Evolutionary conservation across 306 rosid species (phyloP).

Genomic region (Lagenaria siceraria): DNA sequence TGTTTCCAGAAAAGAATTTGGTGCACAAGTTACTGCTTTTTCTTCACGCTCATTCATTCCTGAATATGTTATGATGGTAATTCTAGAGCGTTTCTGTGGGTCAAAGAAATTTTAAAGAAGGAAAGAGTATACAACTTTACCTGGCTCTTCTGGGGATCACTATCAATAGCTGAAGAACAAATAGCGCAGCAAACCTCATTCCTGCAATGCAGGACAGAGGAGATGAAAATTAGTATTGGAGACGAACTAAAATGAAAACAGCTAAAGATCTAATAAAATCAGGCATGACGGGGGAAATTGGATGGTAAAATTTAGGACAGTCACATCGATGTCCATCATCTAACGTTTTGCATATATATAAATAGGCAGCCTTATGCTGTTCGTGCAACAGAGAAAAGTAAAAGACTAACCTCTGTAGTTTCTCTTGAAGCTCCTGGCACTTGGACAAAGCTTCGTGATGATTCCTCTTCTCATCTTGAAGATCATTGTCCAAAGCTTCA

Average conservation of each 20-base stretch:
- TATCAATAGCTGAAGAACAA: constrained; percentile 27
- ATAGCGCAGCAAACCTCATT: constrained; percentile 30
- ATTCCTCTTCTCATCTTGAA: constrained; percentile 62
- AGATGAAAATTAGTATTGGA: background rate
- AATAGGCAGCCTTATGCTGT: background rate
- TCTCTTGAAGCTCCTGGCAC: constrained; percentile 67
- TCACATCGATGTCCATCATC: background rate
- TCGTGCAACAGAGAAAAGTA: background rate
- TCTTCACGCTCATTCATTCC: background rate
- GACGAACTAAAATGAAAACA: background rate
- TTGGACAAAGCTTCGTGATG: constrained; percentile 52
- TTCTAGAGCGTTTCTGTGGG: background rate
- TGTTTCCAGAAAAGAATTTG: background rate
- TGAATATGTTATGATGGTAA: background rate
- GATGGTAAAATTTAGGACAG: background rate
- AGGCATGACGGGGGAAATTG: too few species aligned
- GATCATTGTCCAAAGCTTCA: constrained; percentile 57
- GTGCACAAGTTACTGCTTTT: background rate
- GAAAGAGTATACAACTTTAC: constrained; percentile 19
- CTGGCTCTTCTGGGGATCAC: constrained; percentile 45
- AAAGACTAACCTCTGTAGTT: constrained; percentile 54
- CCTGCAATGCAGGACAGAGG: constrained; percentile 24
- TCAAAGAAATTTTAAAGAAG: background rate
- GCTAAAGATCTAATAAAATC: background rate
- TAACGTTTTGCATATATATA: background rate